Evolutionary conservation across 2,329 filamentous ascomycete species (phyloP).

Genomic region (Fusarium tanahbumbuense): DNA sequence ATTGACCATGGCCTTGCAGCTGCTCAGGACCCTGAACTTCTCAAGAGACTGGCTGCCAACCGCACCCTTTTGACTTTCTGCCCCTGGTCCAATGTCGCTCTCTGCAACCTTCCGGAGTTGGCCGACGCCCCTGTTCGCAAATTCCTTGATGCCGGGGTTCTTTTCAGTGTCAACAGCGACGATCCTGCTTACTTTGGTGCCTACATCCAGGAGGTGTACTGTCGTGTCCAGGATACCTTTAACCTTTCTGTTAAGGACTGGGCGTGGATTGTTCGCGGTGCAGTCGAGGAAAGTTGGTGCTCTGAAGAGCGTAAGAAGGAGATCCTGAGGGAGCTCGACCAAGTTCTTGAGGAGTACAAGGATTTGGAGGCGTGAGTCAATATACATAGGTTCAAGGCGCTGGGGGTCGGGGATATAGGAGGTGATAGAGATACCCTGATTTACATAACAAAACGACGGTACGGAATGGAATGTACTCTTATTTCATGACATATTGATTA

Average conservation of each 20-base stretch:
- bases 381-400: conserved; percentile 10
- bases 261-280: conserved; percentile 70
- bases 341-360: conserved; percentile 39
- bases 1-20: conserved; percentile 82
- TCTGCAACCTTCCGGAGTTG: conserved; percentile 44
- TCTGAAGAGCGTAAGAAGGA: conserved; percentile 69
- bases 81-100: conserved; percentile 75
- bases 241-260: conserved; percentile 72
- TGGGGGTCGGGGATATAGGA: background rate
- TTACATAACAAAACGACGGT: background rate
- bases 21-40: conserved; percentile 67
- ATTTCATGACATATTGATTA: conserved; percentile 2
- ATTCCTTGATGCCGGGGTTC: conserved; percentile 72
- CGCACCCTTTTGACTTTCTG: conserved; percentile 76
- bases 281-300: conserved; percentile 78
- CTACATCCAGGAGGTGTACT: conserved; percentile 79
- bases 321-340: conserved; percentile 60
- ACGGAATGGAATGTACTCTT: background rate
- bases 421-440: conserved; percentile 21
- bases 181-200: conserved; percentile 82
- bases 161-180: conserved; percentile 79
- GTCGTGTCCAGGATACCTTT: conserved; percentile 79
- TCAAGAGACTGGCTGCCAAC: conserved; percentile 67
- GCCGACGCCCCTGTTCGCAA: conserved; percentile 65
- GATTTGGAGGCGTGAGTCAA: background rate